Base-by-base conservation (phyloP, 768 basidiomycete species). In the Macrocybe gigantea region DNA sequence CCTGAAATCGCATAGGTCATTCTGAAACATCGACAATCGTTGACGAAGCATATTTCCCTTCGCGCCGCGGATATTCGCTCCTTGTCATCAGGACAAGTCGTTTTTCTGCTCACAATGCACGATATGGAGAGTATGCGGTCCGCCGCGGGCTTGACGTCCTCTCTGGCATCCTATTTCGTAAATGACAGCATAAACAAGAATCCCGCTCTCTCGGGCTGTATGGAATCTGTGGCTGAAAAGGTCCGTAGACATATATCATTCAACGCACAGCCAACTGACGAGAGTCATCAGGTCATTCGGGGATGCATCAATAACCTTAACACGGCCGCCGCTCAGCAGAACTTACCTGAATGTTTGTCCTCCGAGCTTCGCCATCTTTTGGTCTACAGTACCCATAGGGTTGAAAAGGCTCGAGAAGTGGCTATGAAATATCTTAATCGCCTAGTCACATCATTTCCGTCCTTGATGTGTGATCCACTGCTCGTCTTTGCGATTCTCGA, bases 401-500 rank as follows among this genome's bases (percentile, higher is more conserved):
- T 90, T 49, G 72, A 78, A 32, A 89, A 88, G 60, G 88, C 86
- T 44, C 77, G 95, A 33, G 85, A 88, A 33, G 74, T 93, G 31
- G 89, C 94, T 1, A 75, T 83, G 37, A 85, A 80, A 64, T 96
- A 88, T 60, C 75, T 97, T 29, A 81, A 92, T 65, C 78, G 83
- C 35, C 71, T 98, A 36, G 84, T 98, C 53, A 85, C 83, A 6
- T 90, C 88, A 1, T 97, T 97, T 66, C 93, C 96, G 1, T 93
- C 93, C 10, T 71, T 99, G 43, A 88, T 96, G 80, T 98, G 95
- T 65, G 87, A 94, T 57, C 79, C 85, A 3, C 75, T 83, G 7
- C 75, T 98, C 9, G 88, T 98, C 5, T 93, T 86, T 54, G 82
- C 89, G 35, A 86, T 97, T 41, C 73, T 98, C 35, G 95, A 99